phyloP scores from a whole-genome alignment of 306 rosid species.

The Myrica gale region DNA sequence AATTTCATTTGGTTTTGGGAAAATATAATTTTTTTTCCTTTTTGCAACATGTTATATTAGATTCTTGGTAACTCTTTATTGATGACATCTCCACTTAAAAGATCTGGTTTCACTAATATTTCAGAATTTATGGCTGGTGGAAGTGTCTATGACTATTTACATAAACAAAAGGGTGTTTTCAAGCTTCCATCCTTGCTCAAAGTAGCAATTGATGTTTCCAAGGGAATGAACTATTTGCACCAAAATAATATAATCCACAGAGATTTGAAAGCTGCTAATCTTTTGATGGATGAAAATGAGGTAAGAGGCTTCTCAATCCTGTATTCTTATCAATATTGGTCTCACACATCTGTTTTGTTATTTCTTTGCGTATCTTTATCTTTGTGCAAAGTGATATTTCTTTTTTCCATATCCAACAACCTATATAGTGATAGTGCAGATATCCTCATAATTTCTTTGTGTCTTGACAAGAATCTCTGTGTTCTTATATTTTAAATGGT shows the following conservation, averaged over 20 bases:
- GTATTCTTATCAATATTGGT: constrained; percentile 4
- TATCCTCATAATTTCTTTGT: constrained; percentile 2
- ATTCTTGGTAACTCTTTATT: neutral
- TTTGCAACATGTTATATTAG: constrained; percentile 3
- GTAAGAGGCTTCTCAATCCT: constrained; percentile 44
- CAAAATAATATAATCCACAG: constrained; percentile 91
- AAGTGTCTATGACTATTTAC: constrained; percentile 93
- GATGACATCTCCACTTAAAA: neutral
- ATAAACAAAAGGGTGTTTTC: constrained; percentile 82
- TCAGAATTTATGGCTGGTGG: constrained; percentile 98
- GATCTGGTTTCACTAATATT: constrained; percentile 18
- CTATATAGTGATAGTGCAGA: neutral
- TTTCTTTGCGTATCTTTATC: neutral
- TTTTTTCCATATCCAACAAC: neutral
- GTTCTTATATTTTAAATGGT: neutral
- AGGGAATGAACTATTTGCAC: constrained; percentile 98
- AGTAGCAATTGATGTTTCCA: constrained; percentile 86
- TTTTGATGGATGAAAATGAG: constrained; percentile 94
- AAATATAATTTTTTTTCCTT: no score
- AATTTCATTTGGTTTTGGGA: constrained; percentile 7
- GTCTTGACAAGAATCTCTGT: neutral
- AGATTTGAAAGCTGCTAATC: constrained; percentile 94
- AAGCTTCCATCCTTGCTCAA: constrained; percentile 83
- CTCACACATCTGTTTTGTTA: neutral
- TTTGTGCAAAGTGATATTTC: neutral